These are phyloP conservation scores for Aspergillus novoparasiticus DNA, from an alignment of 2,329 filamentous ascomycete genomes.

Conservation along the genomic window DNA sequence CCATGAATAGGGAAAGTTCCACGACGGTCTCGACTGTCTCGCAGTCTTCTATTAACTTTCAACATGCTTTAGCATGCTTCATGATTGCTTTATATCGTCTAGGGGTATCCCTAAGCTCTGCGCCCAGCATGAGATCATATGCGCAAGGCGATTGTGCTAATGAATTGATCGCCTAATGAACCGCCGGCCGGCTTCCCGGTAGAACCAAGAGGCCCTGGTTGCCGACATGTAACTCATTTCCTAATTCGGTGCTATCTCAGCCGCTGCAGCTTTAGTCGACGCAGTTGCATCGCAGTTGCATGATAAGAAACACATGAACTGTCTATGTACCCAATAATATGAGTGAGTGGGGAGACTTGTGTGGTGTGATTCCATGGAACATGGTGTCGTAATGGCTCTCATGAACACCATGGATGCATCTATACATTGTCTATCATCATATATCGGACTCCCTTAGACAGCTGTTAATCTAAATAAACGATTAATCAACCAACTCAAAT, in stretches of 20 bases:
- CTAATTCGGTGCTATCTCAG: background rate
- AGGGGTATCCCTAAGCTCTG: background rate
- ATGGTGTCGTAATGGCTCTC: background rate
- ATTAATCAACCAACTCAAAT: background rate
- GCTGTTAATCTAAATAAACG: background rate
- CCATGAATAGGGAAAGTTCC: background rate
- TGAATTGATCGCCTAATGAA: background rate
- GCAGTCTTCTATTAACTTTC: background rate
- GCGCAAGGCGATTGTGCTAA: background rate
- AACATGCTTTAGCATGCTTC: background rate
- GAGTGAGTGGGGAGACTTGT: background rate
- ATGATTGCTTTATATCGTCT: background rate
- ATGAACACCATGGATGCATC: background rate
- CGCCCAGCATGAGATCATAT: background rate
- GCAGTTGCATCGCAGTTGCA: background rate
- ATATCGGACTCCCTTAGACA: background rate
- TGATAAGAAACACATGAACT: background rate
- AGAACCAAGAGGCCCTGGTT: background rate
- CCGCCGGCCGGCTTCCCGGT: background rate
- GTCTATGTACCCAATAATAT: background rate
- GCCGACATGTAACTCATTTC: background rate
- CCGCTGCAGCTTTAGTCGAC: background rate
- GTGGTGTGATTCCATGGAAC: background rate
- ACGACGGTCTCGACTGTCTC: background rate
- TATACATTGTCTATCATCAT: background rate